phyloP scores from a whole-genome alignment of 495 filamentous ascomycete genomes.

The Cercophora scortea region DNA sequence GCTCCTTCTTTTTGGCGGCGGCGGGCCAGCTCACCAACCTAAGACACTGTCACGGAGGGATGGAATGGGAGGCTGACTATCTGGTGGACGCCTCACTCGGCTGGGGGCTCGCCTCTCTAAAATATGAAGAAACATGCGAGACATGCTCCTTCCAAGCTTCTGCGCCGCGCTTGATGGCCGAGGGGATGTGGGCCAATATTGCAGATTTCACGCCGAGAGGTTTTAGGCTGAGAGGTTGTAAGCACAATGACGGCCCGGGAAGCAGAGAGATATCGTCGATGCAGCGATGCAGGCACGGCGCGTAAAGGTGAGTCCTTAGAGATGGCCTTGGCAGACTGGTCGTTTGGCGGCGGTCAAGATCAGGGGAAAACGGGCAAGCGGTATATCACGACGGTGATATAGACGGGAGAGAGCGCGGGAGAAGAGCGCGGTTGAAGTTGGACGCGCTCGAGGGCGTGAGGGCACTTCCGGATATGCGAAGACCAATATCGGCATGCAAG shows the following conservation, averaged over 20 bases:
- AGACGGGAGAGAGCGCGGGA: conserved; percentile 6
- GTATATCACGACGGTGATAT: conserved; percentile 3
- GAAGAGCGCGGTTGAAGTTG: conserved; percentile 5
- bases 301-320: background rate
- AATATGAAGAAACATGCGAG: conserved; percentile 4
- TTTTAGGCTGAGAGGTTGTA: conserved; percentile 12
- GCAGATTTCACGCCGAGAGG: conserved; percentile 1
- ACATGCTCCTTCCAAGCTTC: conserved; percentile 3
- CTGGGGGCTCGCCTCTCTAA: background rate
- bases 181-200: background rate
- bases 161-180: background rate
- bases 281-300: background rate
- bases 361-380: background rate
- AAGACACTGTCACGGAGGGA: conserved; percentile 15
- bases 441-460: background rate
- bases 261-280: background rate
- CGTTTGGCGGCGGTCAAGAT: background rate
- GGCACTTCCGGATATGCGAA: conserved; percentile 7
- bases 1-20: conserved; percentile 1
- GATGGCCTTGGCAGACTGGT: background rate
- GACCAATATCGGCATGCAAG: conserved; percentile 8
- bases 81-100: background rate
- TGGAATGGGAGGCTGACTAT: conserved; percentile 14
- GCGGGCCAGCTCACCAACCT: conserved; percentile 18
- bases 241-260: conserved; percentile 6